Percentiles rank a stretch among this genome's conserved stretches.
These are phyloP conservation scores for Lotmaria passim DNA, from an alignment of 208 protist species.

Conservation along the genomic window DNA sequence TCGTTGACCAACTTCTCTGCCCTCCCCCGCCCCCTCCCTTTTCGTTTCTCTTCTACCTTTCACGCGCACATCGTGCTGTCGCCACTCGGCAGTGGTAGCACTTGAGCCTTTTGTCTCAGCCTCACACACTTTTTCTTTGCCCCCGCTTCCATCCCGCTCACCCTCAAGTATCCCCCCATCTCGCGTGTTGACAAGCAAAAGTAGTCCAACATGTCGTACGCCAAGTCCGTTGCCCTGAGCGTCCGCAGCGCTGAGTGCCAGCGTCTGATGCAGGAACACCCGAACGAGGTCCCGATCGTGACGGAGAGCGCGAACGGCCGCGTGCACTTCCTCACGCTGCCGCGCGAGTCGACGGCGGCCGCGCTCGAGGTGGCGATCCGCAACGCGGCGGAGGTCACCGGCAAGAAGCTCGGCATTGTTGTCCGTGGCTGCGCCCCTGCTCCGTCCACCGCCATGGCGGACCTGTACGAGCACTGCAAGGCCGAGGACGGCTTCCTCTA, in stretches of 20 bases:
- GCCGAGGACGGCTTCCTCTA: constrained; percentile 37
- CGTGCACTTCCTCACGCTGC: constrained; percentile 30
- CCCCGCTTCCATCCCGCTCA: too few relatives aligned
- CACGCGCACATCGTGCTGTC: too few relatives aligned
- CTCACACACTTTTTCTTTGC: too few relatives aligned
- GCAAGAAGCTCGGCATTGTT: constrained; percentile 9
- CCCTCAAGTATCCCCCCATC: too few relatives aligned
- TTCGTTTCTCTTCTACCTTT: too few relatives aligned
- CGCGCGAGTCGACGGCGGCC: constrained; percentile 25
- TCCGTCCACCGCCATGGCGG: constrained; percentile 14
- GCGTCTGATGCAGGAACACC: constrained; percentile 24
- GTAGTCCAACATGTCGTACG: constrained; percentile 6
- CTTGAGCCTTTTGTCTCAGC: too few relatives aligned
- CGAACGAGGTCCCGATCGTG: constrained; percentile 19
- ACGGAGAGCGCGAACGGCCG: constrained; percentile 25
- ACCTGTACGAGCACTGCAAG: constrained; percentile 34
- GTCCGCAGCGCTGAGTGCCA: constrained; percentile 21
- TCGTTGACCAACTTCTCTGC: too few relatives aligned
- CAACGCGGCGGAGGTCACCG: constrained; percentile 1
- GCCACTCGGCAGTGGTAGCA: too few relatives aligned
- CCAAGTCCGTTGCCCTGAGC: constrained; percentile 15
- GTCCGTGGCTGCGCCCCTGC: constrained; percentile 24
- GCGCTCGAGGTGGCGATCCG: constrained; percentile 22
- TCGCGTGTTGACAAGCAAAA: too few relatives aligned
- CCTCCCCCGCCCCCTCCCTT: too few relatives aligned